These are phyloP conservation scores for Deuterostichococcus epilithicus DNA, from an alignment of 139 green algal genomes.

Conservation along the genomic window DNA sequence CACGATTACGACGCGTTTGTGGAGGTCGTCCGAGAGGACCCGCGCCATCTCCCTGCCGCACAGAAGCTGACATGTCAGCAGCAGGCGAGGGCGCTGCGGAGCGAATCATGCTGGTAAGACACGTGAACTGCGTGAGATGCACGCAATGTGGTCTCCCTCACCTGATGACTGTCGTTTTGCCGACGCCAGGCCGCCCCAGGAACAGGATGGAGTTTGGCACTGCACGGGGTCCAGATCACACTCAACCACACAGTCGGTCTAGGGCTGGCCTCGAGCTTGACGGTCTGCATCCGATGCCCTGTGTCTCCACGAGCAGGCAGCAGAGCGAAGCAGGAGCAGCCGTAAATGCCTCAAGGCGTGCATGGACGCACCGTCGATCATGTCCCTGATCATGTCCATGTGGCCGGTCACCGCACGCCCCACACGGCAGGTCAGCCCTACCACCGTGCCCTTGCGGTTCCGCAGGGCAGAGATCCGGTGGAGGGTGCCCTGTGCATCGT, in stretches of 20 bases:
- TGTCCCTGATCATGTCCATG: conserved; percentile 89
- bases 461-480: conserved; percentile 82
- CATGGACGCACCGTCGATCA: conserved; percentile 55
- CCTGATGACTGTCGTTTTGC: conserved; percentile 91
- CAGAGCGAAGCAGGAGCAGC: not conserved
- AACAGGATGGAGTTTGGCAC: conserved; percentile 75
- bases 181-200: conserved; percentile 82
- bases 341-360: no score
- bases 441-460: conserved; percentile 79
- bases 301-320: not conserved
- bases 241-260: no score
- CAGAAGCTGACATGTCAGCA: conserved; percentile 31
- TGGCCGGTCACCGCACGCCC: conserved; percentile 89
- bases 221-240: conserved; percentile 12
- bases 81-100: not conserved
- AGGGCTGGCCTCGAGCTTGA: not conserved
- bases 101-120: no score
- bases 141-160: not conserved
- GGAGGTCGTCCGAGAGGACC: conserved; percentile 76
- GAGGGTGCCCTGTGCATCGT: conserved; percentile 73
- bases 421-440: conserved; percentile 95
- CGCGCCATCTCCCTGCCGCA: conserved; percentile 74
- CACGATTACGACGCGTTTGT: conserved; percentile 68
- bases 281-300: not conserved
- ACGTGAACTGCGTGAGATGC: no score